Base-by-base conservation (phyloP, 139 green algal genomes). In the Tetradesmus lagerheimii region DNA sequence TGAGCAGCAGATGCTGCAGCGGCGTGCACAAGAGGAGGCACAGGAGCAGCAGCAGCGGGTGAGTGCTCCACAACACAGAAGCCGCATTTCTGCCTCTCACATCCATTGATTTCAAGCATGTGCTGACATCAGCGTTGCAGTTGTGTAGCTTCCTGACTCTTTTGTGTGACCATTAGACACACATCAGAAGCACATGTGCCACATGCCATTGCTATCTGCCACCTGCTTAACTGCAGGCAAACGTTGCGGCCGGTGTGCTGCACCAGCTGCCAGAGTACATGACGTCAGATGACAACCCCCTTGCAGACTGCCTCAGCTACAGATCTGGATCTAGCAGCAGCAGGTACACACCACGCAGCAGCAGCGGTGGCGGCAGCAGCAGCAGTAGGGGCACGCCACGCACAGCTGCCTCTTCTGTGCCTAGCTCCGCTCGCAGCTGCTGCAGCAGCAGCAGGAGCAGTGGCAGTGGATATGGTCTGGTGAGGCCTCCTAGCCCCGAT, bases 281-380 rank as follows among this genome's bases (percentile, higher is more conserved):
- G 71, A 71, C 57, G n/a, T 41, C 71, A 38, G n/a, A 38, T 79
- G 31, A 79, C 71, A 79, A 38, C 71, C 71, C 31, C n/a, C 71
- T 37, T 5, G n/a, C 71, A 38, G 71, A 38, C 71, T 79, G 71
- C 20, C 31, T 37, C 71, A 79, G 29, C 71, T 37, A 38, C n/a
- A 79, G 5, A 37, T 41, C 31, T 11, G 16, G 71, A 23, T n/a
- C 12, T 0, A 79, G n/a, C 71, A 79, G n/a, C n/a, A 79, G 71
- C 71, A 38, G 71, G 12, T 79, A 23, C 31, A 79, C 71, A 11
- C 71, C 71, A 41, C 11, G 71, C 71, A 25, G 71, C 71, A 39
- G n/a, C 71, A 79, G 71, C 71, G 29, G 64, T 31, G 27, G 64
- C 64, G 29, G 64, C 64, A 75, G 64, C 16, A 75, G 64, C 64